These are phyloP conservation scores for Kwoniella newhampshirensis DNA, from an alignment of 768 basidiomycete species.

Conservation along the genomic window DNA sequence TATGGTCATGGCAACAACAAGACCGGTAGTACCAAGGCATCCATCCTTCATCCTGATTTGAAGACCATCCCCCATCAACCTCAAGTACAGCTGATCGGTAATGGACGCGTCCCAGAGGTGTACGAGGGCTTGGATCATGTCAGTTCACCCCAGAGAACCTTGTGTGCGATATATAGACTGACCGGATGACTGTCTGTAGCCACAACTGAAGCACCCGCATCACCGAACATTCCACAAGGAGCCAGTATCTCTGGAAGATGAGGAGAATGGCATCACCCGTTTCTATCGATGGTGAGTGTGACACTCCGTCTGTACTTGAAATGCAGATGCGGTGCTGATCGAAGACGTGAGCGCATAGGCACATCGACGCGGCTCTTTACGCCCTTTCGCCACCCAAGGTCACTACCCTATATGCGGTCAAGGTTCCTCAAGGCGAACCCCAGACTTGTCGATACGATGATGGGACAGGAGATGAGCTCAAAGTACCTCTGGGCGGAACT, in stretches of 20 bases:
- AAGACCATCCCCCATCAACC: slow-evolving; percentile 86
- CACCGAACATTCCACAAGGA: slow-evolving; percentile 88
- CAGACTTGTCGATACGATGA: slow-evolving; percentile 79
- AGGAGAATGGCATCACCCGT: slow-evolving; percentile 72
- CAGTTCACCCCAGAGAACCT: slow-evolving; percentile 11
- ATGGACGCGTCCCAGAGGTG: slow-evolving; percentile 68
- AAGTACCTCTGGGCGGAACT: slow-evolving; percentile 81
- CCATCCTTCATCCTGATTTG: slow-evolving; percentile 82
- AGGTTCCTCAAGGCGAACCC: slow-evolving; percentile 64
- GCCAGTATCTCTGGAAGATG: slow-evolving; percentile 68
- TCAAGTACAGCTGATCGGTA: slow-evolving; percentile 89
- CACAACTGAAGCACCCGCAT: slow-evolving; percentile 78
- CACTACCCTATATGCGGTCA: slow-evolving; percentile 78
- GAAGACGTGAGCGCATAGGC: slow-evolving; percentile 50
- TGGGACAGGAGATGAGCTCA: slow-evolving; percentile 77
- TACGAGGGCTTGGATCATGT: slow-evolving; percentile 73
- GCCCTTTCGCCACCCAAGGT: slow-evolving; percentile 63
- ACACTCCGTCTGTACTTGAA: background rate
- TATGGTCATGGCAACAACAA: slow-evolving; percentile 91
- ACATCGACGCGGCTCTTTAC: slow-evolving; percentile 70
- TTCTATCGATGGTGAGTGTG: slow-evolving; percentile 73
- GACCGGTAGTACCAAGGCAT: slow-evolving; percentile 69
- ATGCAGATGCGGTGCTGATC: background rate
- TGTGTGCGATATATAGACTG: background rate
- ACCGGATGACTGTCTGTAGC: slow-evolving; percentile 43